Conservation (phyloP, 2,329 filamentous ascomycete species). For the Fusarium succisae region DNA sequence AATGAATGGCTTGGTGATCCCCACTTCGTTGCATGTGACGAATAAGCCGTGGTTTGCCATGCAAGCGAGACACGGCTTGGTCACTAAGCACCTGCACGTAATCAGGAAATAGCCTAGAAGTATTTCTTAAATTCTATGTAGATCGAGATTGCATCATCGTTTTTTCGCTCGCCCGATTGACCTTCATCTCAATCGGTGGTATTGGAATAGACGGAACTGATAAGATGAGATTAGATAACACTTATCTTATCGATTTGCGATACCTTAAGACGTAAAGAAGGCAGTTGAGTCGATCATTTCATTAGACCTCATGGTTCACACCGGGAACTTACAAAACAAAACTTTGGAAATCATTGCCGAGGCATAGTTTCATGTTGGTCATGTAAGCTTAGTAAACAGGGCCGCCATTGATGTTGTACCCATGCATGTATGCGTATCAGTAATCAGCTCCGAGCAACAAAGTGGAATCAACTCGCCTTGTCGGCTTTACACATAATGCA, state of each 20-base stretch:
- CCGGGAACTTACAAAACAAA: no score
- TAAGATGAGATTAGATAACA: background rate
- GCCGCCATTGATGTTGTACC: background rate
- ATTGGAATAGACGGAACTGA: background rate
- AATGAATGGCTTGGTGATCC: background rate
- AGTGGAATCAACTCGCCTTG: background rate
- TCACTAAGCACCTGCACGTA: background rate
- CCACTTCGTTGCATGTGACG: background rate
- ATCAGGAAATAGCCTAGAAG: background rate
- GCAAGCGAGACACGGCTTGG: background rate
- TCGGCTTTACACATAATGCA: background rate
- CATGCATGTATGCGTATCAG: background rate
- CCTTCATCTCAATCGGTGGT: background rate
- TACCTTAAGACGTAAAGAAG: no score
- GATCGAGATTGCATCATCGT: background rate
- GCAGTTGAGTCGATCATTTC: no score
- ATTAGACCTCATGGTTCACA: no score
- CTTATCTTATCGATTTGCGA: background rate
- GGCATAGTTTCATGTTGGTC: no score
- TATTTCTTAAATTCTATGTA: rapidly evolving
- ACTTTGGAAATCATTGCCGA: no score
- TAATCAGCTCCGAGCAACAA: background rate
- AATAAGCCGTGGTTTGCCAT: background rate
- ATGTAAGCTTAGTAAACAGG: background rate
- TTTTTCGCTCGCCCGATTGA: rapidly evolving